Percentiles rank a stretch among this genome's conserved stretches.
phyloP scores from a whole-genome alignment of 1,139 yeast genomes.

The Geotrichum candidum region DNA sequence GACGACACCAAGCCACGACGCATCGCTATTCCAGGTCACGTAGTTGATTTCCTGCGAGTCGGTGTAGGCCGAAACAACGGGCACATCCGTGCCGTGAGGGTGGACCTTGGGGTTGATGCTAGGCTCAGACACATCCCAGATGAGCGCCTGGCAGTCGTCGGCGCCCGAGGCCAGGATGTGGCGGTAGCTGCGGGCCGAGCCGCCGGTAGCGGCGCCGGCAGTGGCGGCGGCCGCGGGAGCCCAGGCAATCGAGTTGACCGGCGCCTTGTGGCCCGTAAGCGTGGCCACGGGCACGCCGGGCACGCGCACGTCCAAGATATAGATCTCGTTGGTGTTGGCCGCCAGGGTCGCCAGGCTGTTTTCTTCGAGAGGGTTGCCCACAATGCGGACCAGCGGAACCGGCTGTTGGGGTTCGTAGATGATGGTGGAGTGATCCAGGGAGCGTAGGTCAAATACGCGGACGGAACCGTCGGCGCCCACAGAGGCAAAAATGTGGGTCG shows the following conservation, averaged over 20 bases:
- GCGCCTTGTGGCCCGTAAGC: conserved; percentile 60
- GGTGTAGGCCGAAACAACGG: conserved; percentile 47
- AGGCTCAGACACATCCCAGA: conserved; percentile 59
- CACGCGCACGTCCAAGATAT: conserved; percentile 75
- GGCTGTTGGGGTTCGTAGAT: conserved; percentile 67
- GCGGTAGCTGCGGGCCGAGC: conserved; percentile 21
- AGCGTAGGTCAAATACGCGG: conserved; percentile 81
- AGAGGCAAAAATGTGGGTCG: conserved; percentile 77
- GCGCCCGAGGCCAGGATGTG: conserved; percentile 68
- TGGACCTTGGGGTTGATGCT: conserved; percentile 24
- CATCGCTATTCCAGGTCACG: conserved; percentile 65
- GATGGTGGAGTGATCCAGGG: conserved; percentile 89
- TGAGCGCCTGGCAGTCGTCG: conserved; percentile 84
- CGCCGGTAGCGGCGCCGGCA: conserved; percentile 23
- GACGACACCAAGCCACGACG: conserved; percentile 78
- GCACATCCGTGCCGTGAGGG: conserved; percentile 6
- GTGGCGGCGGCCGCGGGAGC: conserved; percentile 47
- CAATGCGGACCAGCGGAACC: conserved; percentile 64
- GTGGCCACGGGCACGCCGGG: conserved; percentile 76
- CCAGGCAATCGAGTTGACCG: conserved; percentile 76
- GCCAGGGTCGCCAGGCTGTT: conserved; percentile 82
- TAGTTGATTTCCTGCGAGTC: conserved; percentile 68
- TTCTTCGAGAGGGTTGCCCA: conserved; percentile 71
- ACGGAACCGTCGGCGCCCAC: conserved; percentile 96
- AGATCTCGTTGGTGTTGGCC: conserved; percentile 58